A percentile compares a stretch with the other conserved stretches of the same genome.
Evolutionary conservation across 1,139 yeast species (phyloP).

Genomic region (Diutina siamensis): DNA sequence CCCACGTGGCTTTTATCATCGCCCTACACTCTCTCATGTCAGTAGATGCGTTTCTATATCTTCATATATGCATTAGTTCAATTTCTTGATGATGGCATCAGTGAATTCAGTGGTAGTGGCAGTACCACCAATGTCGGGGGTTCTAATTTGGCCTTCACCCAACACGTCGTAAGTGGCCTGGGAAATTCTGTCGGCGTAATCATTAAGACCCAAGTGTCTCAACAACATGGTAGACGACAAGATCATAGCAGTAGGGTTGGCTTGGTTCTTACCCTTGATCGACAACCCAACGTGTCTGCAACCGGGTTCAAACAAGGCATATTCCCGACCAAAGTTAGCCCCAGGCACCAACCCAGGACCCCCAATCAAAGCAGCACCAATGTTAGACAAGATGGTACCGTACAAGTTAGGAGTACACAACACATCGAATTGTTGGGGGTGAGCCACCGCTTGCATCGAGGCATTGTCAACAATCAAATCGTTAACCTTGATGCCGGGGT

Average conservation of each 20-base stretch:
- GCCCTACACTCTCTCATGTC: no score
- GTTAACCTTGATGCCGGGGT: slow-evolving; percentile 73
- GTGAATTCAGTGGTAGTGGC: slow-evolving; percentile 91
- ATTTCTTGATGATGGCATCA: slow-evolving; percentile 63
- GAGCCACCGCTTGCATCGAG: slow-evolving; percentile 97
- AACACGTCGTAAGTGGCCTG: slow-evolving; percentile 83
- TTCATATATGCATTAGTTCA: slow-evolving; percentile 13
- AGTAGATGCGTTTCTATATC: no score
- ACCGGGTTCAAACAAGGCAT: slow-evolving; percentile 98
- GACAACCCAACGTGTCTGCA: slow-evolving; percentile 98
- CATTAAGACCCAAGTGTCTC: slow-evolving; percentile 86
- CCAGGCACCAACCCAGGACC: slow-evolving; percentile 99
- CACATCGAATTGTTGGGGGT: slow-evolving; percentile 96
- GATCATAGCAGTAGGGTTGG: slow-evolving; percentile 98
- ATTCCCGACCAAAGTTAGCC: slow-evolving; percentile 95
- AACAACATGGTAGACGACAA: slow-evolving; percentile 82
- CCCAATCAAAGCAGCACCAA: slow-evolving; percentile 97
- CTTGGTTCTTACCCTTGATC: slow-evolving; percentile 86
- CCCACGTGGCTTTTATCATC: no score
- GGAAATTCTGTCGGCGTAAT: slow-evolving; percentile 75
- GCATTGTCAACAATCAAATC: slow-evolving; percentile 98
- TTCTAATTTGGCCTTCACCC: slow-evolving; percentile 72
- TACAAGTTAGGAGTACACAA: slow-evolving; percentile 96
- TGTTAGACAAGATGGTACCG: slow-evolving; percentile 94
- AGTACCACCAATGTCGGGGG: slow-evolving; percentile 83